phyloP scores from a whole-genome alignment of 257 asterid genomes.

The Paulownia fortunei region DNA sequence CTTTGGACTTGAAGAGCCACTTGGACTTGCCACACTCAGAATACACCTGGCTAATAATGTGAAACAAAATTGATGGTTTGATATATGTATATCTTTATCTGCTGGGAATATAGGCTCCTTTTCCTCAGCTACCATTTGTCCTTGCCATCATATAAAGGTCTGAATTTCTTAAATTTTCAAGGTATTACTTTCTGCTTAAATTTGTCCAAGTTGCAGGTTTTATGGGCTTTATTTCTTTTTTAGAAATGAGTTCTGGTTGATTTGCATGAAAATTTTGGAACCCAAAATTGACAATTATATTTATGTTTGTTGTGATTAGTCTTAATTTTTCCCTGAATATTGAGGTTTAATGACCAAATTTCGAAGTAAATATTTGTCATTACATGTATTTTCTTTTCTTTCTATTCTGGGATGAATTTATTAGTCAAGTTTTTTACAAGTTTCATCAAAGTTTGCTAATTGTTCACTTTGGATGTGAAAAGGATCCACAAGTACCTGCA shows the following conservation, averaged over 20 bases:
- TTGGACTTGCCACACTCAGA: no score
- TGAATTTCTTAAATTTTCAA: background rate
- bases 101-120: background rate
- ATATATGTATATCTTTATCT: background rate
- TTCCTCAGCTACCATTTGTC: no score
- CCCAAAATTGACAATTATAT: no score
- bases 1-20: slow-evolving; percentile 6
- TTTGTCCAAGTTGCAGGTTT: background rate
- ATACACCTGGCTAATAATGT: background rate
- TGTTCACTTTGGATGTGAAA: background rate
- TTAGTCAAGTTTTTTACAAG: background rate
- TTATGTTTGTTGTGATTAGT: no score
- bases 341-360: no score
- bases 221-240: background rate
- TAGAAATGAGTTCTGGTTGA: background rate
- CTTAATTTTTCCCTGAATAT: no score
- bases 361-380: no score
- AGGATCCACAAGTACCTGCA: slow-evolving; percentile 10
- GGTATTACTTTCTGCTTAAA: background rate
- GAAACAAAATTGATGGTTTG: background rate
- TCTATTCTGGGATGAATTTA: background rate
- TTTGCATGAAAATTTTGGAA: background rate
- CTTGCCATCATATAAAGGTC: background rate
- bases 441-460: background rate
- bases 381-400: no score